These are phyloP conservation scores for Striga asiatica DNA, from an alignment of 257 asterid genomes.

Conservation along the genomic window DNA sequence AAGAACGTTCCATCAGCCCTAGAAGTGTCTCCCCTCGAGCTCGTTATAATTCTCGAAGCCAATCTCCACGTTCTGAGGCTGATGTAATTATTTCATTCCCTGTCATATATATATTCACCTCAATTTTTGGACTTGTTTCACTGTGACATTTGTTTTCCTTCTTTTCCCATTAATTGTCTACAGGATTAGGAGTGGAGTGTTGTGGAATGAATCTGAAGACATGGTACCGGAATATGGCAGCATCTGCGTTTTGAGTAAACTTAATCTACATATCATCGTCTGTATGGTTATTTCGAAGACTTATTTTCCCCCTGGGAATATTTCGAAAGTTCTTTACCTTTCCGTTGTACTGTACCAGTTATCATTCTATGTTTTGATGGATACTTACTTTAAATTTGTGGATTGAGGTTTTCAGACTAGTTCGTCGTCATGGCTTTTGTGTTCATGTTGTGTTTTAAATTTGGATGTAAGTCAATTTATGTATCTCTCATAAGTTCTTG, in stretches of 20 bases:
- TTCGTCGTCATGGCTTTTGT: no score
- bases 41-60: constrained; percentile 61
- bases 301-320: no score
- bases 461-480: constrained; percentile 2
- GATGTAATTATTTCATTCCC: constrained; percentile 42
- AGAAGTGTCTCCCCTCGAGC: constrained; percentile 67
- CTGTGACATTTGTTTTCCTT: neutral
- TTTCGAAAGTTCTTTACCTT: no score
- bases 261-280: constrained; percentile 24
- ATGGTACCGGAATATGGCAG: constrained; percentile 6
- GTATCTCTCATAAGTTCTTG: neutral
- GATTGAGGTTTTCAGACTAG: no score
- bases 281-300: neutral
- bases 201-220: constrained; percentile 12
- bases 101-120: neutral
- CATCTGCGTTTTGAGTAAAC: constrained; percentile 15
- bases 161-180: neutral
- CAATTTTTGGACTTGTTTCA: neutral
- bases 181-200: constrained; percentile 29
- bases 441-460: neutral
- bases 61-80: constrained; percentile 63
- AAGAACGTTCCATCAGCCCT: constrained; percentile 48
- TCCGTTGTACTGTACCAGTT: neutral
- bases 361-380: constrained; percentile 9
- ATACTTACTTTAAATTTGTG: no score